phyloP scores from a whole-genome alignment of 805 yeast species.

The Saccharomyces kudriavzevii region DNA sequence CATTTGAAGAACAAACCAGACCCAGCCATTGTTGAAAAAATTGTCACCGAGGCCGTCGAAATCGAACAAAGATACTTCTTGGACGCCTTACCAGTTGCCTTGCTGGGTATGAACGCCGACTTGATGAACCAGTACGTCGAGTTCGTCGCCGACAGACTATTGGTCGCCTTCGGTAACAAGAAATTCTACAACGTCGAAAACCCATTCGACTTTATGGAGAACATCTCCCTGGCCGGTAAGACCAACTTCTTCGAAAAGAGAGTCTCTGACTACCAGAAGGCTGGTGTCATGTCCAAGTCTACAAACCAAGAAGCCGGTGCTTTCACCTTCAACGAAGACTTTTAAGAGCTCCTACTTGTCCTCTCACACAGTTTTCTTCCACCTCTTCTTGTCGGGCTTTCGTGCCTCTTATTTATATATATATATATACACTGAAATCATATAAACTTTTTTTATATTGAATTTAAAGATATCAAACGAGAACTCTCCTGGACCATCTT shows the following conservation, averaged over 20 bases:
- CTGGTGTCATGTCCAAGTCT: constrained; percentile 91
- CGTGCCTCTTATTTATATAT: not conserved
- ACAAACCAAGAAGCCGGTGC: constrained; percentile 43
- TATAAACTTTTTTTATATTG: not conserved
- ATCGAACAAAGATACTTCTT: constrained; percentile 92
- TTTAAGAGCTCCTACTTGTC: constrained; percentile 37
- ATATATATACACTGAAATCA: not conserved
- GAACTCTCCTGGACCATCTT: not conserved
- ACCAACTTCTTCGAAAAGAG: constrained; percentile 98
- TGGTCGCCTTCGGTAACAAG: constrained; percentile 84
- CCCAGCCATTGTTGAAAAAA: constrained; percentile 66
- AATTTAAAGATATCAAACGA: not conserved
- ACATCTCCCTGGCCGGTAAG: constrained; percentile 96
- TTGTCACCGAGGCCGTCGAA: constrained; percentile 88
- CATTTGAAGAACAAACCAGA: constrained; percentile 88
- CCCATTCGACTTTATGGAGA: constrained; percentile 98
- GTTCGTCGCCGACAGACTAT: constrained; percentile 92
- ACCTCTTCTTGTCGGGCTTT: not conserved
- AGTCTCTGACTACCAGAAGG: constrained; percentile 97
- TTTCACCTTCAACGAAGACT: constrained; percentile 89
- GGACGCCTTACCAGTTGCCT: constrained; percentile 87
- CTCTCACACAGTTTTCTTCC: not conserved
- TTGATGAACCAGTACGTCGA: constrained; percentile 98
- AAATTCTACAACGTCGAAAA: constrained; percentile 80
- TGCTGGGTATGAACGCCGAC: constrained; percentile 89